Conservation (phyloP, 2,329 filamentous ascomycete genomes). For the Alternaria triticina region DNA sequence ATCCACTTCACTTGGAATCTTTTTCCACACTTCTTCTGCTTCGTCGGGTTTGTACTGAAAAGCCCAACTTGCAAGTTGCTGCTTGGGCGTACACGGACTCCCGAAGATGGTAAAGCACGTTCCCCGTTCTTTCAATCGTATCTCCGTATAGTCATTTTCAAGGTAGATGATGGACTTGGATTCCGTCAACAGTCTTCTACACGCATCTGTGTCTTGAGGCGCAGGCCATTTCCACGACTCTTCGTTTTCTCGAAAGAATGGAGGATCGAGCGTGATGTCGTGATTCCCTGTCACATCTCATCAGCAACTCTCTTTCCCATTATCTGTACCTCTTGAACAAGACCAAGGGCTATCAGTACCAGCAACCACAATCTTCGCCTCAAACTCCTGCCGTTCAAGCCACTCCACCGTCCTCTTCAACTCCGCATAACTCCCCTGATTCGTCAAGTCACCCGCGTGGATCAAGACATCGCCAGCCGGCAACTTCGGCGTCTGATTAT, state of each 20-base stretch:
- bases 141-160: conserved; percentile 60
- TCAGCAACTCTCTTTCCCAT: not conserved
- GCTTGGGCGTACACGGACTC: conserved; percentile 68
- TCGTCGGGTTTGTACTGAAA: conserved; percentile 65
- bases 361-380: conserved; percentile 73
- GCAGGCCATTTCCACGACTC: conserved; percentile 63
- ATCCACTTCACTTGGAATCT: conserved; percentile 67
- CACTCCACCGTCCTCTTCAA: conserved; percentile 67
- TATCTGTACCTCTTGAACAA: not conserved
- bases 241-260: conserved; percentile 64
- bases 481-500: conserved; percentile 69
- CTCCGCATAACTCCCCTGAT: conserved; percentile 67
- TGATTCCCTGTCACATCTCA: conserved; percentile 67
- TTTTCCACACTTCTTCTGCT: conserved; percentile 62
- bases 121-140: conserved; percentile 64
- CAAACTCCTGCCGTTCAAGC: conserved; percentile 71
- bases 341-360: conserved; percentile 52
- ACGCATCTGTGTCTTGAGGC: conserved; percentile 61
- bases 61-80: conserved; percentile 64
- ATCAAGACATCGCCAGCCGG: conserved; percentile 76
- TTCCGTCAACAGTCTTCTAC: conserved; percentile 59
- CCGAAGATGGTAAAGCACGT: conserved; percentile 73
- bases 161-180: conserved; percentile 68
- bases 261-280: conserved; percentile 72
- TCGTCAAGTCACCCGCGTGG: conserved; percentile 78